These are phyloP conservation scores for Solanum sitiens DNA, from an alignment of 257 asterid species.

Conservation along the genomic window DNA sequence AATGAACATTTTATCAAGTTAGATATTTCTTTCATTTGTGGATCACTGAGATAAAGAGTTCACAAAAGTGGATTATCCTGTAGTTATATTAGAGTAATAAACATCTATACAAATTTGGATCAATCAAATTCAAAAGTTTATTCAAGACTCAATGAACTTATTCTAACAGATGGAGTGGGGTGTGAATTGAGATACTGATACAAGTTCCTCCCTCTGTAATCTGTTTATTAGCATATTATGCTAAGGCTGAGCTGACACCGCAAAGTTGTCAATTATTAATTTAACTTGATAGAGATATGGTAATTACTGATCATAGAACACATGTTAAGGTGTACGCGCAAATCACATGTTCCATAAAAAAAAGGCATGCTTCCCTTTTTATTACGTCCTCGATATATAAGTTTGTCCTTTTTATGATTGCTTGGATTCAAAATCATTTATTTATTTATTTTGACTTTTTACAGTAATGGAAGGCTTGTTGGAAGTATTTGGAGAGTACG, in stretches of 20 bases:
- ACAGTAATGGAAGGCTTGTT: conserved; percentile 68
- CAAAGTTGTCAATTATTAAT: neutral
- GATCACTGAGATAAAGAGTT: neutral
- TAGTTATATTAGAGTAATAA: neutral
- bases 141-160: neutral
- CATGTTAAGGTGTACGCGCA: neutral
- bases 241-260: neutral
- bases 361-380: neutral
- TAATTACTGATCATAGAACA: neutral
- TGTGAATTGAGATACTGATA: neutral
- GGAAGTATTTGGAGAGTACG: conserved; percentile 84
- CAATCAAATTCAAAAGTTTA: neutral
- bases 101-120: neutral
- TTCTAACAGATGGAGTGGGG: neutral
- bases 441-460: neutral
- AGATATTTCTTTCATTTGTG: neutral
- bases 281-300: neutral
- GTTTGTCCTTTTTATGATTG: neutral
- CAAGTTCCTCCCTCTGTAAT: neutral
- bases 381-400: neutral
- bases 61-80: neutral
- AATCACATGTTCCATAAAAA: neutral
- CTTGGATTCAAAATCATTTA: neutral
- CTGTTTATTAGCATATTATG: neutral
- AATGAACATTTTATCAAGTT: neutral